Percentiles rank a stretch among this genome's conserved stretches.
phyloP scores from a whole-genome alignment of 768 basidiomycete species.

The Tylopilus subfusipes region DNA sequence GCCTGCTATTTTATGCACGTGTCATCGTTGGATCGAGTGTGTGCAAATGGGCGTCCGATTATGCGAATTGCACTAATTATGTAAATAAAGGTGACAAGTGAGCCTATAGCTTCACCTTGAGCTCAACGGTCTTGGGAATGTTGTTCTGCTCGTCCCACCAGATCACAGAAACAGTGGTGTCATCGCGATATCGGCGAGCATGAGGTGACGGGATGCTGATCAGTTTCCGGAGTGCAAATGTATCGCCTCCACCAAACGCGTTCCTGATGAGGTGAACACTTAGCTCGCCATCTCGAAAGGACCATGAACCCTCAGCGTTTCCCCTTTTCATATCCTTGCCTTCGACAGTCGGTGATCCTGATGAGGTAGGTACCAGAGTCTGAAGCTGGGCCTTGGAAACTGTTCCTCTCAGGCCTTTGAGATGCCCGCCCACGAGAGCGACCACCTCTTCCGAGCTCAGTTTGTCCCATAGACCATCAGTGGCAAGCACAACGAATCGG shows the following conservation, averaged over 20 bases:
- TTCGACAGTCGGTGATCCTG: slow-evolving; percentile 54
- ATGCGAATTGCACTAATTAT: neutral
- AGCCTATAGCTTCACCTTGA: slow-evolving; percentile 51
- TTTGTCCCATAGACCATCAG: slow-evolving; percentile 79
- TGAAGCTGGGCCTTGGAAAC: slow-evolving; percentile 58
- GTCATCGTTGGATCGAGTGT: neutral
- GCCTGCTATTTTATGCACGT: slow-evolving; percentile 7
- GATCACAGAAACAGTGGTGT: slow-evolving; percentile 79
- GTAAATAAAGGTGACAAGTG: neutral
- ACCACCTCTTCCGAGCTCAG: slow-evolving; percentile 83
- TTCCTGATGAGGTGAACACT: slow-evolving; percentile 85
- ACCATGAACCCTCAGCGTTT: slow-evolving; percentile 54
- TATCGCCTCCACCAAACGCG: slow-evolving; percentile 85
- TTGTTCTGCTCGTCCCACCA: slow-evolving; percentile 74
- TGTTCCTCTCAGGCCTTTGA: slow-evolving; percentile 65
- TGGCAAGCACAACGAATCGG: slow-evolving; percentile 86
- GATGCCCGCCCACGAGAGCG: slow-evolving; percentile 77
- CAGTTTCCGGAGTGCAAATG: slow-evolving; percentile 48
- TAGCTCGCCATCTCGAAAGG: slow-evolving; percentile 75
- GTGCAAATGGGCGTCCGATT: neutral
- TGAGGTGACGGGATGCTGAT: slow-evolving; percentile 82
- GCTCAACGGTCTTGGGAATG: slow-evolving; percentile 33
- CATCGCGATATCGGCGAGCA: slow-evolving; percentile 77
- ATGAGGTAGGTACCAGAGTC: slow-evolving; percentile 49
- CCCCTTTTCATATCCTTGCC: slow-evolving; percentile 51